A percentile compares a stretch with the other conserved stretches of the same genome.
Evolutionary conservation across 192 early-diverging fungal species (phyloP).

Genomic region (Entophlyctis luteolus): DNA sequence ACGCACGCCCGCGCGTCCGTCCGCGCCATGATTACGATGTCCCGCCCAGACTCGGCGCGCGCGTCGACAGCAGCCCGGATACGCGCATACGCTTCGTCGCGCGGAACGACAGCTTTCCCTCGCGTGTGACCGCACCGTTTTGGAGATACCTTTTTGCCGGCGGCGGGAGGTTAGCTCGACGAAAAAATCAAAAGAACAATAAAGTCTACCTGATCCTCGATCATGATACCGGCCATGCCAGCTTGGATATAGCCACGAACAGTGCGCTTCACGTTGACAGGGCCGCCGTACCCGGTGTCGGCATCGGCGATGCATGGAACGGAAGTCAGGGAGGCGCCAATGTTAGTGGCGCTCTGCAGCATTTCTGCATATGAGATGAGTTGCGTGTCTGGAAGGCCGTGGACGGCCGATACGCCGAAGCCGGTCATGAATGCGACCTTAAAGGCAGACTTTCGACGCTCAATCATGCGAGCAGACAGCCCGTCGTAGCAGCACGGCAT

Average conservation of each 20-base stretch:
- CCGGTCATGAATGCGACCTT: constrained; percentile 17
- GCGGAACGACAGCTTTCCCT: constrained; percentile 15
- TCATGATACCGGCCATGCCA: constrained; percentile 16
- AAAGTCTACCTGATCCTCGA: constrained; percentile 25
- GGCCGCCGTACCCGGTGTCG: constrained; percentile 16
- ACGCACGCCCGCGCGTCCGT: constrained; percentile 7
- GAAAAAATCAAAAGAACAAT: no score
- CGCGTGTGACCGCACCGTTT: constrained; percentile 22
- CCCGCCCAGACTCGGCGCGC: constrained; percentile 14
- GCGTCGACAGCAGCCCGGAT: constrained; percentile 22
- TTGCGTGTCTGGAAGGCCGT: constrained; percentile 17
- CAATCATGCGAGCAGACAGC: constrained; percentile 7
- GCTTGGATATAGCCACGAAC: constrained; percentile 20
- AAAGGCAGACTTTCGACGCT: constrained; percentile 1
- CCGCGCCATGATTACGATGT: constrained; percentile 23
- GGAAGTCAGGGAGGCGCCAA: neutral
- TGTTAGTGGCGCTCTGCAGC: neutral
- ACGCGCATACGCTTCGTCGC: constrained; percentile 13
- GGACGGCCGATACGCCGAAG: neutral
- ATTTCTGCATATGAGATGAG: constrained; percentile 14
- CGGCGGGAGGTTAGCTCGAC: no score
- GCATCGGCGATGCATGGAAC: constrained; percentile 12
- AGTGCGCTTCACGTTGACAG: constrained; percentile 21
- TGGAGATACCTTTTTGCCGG: no score
- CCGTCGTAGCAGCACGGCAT: constrained; percentile 18